Base-by-base conservation (phyloP, 371 early-diverging fungal genomes). In the Coemansia sp. region DNA sequence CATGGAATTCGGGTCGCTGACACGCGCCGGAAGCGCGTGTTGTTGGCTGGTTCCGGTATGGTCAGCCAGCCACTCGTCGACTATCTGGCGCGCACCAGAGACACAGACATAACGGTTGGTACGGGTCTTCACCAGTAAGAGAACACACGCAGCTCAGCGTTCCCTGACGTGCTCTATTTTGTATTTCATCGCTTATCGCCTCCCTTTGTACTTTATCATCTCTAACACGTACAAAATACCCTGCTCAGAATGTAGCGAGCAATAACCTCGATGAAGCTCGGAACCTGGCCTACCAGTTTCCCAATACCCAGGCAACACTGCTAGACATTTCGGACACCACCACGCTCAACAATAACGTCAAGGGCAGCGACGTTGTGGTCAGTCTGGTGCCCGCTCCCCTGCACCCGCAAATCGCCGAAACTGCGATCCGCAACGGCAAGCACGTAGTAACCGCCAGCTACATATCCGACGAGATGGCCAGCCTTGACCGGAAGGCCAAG, bases 381-480 rank as follows among this genome's bases (percentile, higher is more conserved):
- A 93, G 95, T 68, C 82, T 98, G 69, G 89, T 98, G 4, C 97
- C 98, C n/a, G 95, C 95, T 57, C 89, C 90, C 38, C 87, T 94
- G 59, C 98, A 98, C 72, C 82, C 92, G 5, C 79, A 84, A 38
- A 88, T 97, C 14, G 93, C 95, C 34, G 80, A 89, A 59, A 81
- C 84, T 2, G 92, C 94, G 45, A 87, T 97, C 59, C 84, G 86
- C 61, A 83, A 91, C 74, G 83, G 85, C 72, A 95, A 94, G 77
- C 89, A 95, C 72, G 92, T 98, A 85, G 95, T 98, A 12, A 98
- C 98, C 8, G 95, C 99, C 36, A 91, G 91, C 77, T 98, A 98
- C 72, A 89, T 97, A 26, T 95, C 95, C 5, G 85, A 89, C 3
- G 96, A 89, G 40, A 98, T 98, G 98, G 78, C 84, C 66, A 83